These are phyloP conservation scores for Trametes cinnabarina DNA, from an alignment of 768 basidiomycete genomes.

Conservation along the genomic window DNA sequence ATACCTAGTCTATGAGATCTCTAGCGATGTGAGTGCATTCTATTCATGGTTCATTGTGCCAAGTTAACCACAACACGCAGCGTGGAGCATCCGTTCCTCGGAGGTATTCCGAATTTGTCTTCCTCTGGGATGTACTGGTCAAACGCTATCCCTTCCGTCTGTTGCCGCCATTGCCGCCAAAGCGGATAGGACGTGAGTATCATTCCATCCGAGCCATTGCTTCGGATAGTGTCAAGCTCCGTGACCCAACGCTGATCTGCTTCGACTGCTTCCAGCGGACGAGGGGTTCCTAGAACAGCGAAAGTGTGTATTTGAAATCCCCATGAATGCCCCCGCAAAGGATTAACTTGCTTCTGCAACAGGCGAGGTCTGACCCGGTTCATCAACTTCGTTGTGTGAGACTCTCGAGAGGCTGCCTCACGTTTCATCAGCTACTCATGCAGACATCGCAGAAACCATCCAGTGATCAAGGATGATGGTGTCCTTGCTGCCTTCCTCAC, in stretches of 20 bases:
- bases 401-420: conserved; percentile 9
- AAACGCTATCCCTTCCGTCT: conserved; percentile 93
- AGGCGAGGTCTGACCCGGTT: conserved; percentile 82
- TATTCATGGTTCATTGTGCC: conserved; percentile 3
- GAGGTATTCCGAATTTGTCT: conserved; percentile 92
- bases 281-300: conserved; percentile 90
- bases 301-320: conserved; percentile 46
- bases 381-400: conserved; percentile 74
- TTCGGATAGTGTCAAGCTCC: not conserved
- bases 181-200: conserved; percentile 81
- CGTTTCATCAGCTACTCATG: conserved; percentile 3
- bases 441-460: conserved; percentile 67
- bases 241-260: too few species aligned
- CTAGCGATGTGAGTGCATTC: conserved; percentile 60
- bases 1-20: conserved; percentile 80
- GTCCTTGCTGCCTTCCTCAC: conserved; percentile 78
- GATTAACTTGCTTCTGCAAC: not conserved
- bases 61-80: conserved; percentile 31
- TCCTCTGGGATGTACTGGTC: conserved; percentile 82
- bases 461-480: conserved; percentile 85
- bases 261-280: conserved; percentile 55
- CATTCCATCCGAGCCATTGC: not conserved
- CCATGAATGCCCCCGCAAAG: not conserved
- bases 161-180: conserved; percentile 84
- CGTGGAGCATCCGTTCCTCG: conserved; percentile 69